Percentiles rank a stretch among this genome's conserved stretches.
Evolutionary conservation across 768 basidiomycete species (phyloP).

Genomic region (Psilocybe tampanensis): DNA sequence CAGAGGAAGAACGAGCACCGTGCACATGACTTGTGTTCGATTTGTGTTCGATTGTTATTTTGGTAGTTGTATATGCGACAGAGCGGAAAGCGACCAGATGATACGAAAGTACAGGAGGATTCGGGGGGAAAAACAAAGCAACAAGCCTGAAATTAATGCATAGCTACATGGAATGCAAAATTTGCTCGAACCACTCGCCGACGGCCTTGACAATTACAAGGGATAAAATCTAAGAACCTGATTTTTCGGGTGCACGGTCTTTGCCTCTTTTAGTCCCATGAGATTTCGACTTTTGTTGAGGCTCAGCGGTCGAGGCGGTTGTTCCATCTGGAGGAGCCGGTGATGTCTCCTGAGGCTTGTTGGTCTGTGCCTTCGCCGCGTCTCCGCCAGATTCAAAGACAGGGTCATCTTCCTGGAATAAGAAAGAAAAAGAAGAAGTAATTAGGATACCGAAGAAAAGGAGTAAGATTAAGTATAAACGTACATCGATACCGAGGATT

Average conservation of each 20-base stretch:
- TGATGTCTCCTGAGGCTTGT: neutral
- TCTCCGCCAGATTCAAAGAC: neutral
- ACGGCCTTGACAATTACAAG: neutral
- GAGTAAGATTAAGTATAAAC: neutral
- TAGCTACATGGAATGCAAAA: neutral
- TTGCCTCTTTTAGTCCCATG: neutral
- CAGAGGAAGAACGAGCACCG: neutral
- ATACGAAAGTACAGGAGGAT: too few relatives aligned
- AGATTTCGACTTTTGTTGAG: neutral
- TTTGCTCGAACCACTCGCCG: neutral
- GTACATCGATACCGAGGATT: slow-evolving; percentile 23
- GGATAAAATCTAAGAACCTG: neutral
- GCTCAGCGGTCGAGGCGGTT: neutral
- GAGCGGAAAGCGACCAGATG: too few relatives aligned
- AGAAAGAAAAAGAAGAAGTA: too few relatives aligned
- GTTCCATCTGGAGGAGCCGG: neutral
- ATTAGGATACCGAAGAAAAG: neutral
- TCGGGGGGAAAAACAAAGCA: neutral
- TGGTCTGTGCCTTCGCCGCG: neutral
- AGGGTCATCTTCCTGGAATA: neutral
- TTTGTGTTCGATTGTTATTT: too few relatives aligned
- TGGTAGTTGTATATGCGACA: too few relatives aligned
- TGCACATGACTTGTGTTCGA: neutral
- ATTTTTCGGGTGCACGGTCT: neutral
- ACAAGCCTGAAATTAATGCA: neutral